Base-by-base conservation (phyloP, 192 early-diverging fungal species). In the Phycomyces blakesleeanus region DNA sequence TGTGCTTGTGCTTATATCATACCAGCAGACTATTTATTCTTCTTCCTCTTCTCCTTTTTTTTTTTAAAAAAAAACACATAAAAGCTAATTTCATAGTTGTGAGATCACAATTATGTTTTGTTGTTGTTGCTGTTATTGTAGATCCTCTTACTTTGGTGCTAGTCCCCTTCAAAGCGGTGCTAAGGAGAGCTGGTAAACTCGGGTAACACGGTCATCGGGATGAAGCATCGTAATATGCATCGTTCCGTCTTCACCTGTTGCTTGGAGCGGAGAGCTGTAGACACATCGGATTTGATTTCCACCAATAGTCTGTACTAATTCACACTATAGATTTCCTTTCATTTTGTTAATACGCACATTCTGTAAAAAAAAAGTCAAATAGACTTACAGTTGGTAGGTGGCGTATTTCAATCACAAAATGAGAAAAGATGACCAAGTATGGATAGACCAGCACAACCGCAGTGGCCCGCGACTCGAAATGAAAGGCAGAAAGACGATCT, bases 361-460 rank as follows among this genome's bases (percentile, higher is more conserved):
- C 7, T 16, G 29, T 41, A 22, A 10, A 64, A 24, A 9, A 16
- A n/a, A 47, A 24, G 37, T 53, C 44, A 40, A 16, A 16, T 15
- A n/a, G 11, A 65, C 64, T 66, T 67, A 67, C 65, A 0, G 65
- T 67, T 51, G 26, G 34, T 12, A 67, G 26, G 40, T 67, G 65
- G 37, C 51, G 27, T 12, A 67, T 67, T 42, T 67, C 65, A 41
- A 67, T 57, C 41, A 67, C 51, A 59, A 20, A 40, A 3, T 26
- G 20, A 26, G 65, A 57, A 59, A 67, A 51, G 11, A 59, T n/a
- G 38, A 67, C 39, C 22, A 67, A 42, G 26, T 59, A 67, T 2
- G 53, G 56, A 38, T 59, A 53, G 49, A 59, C 27, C 24, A 67
- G 20, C 11, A 56, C 38, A 4, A 59, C 65, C 11, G 37, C 20